Base-by-base conservation (phyloP, 163 green algal genomes). In the Picocystis sp. region DNA sequence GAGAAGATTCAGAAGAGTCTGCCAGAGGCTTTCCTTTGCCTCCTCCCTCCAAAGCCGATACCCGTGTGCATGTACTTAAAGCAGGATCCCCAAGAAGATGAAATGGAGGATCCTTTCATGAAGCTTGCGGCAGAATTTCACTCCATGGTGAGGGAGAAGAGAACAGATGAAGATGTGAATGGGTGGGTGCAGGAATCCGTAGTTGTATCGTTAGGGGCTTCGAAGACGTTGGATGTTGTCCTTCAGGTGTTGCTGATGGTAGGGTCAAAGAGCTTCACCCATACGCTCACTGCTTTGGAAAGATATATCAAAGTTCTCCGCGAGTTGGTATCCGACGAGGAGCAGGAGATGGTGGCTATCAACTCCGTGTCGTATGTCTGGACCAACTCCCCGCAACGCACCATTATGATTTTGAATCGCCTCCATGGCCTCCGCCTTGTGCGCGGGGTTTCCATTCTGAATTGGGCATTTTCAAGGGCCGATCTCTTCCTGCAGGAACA, bases 261-360 rank as follows among this genome's bases (percentile, higher is more conserved):
- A 6, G 78, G 80, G 2, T 64, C 69, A 60, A 92, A 92, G 67
- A 75, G 61, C 10, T 80, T 80, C 63, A 82, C 67, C n/a, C 81
- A 92, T 62, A 71, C 80, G 55, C 61, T 76, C 45, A 80, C 75
- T n/a, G 64, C 72, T 2, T 53, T 92, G 54, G 77, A 87, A 68
- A 69, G 81, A 2, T 87, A 87, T 60, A 62, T 55, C 19, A 51
- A 14, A 22, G 50, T 56, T 41, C 50, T 56, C 8, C 29, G 29
- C 8, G 29, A 5, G 5, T 8, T 38, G 5, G 8, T 38, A 38
- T 38, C 29, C 8, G 29, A 38, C 8, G 29, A 38, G 29, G 29
- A 38, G 29, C 29, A 8, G 29, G 29, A 38, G 8, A 38, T 38
- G 5, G 29, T 38, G 29, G 29, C 29, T 8, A 38, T 38, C 29